These are phyloP conservation scores for Cryptosporidium ubiquitum DNA, from an alignment of 169 alveolate genomes.

Conservation along the genomic window DNA sequence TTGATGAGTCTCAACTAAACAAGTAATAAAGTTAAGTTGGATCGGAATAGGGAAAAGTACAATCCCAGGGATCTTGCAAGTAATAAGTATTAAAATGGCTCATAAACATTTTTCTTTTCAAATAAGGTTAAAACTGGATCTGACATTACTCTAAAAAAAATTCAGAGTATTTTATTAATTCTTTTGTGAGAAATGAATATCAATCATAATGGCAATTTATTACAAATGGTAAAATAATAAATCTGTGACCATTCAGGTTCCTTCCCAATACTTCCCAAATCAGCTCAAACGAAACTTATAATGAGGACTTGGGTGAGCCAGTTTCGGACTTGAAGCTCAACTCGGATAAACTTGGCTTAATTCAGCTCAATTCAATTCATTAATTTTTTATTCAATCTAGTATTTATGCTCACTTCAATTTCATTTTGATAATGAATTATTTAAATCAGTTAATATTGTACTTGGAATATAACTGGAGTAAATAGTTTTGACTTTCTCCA, in stretches of 20 bases:
- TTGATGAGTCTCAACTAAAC: background rate
- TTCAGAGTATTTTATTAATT: background rate
- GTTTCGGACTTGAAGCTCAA: background rate
- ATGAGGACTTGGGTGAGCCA: background rate
- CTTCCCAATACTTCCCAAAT: background rate
- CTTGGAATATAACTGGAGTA: constrained; percentile 37
- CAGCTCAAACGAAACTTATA: background rate
- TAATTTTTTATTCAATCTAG: too few species aligned
- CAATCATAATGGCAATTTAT: background rate
- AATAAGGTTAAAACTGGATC: background rate
- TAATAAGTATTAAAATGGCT: too few species aligned
- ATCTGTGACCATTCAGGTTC: background rate
- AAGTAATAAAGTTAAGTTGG: background rate
- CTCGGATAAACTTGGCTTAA: background rate
- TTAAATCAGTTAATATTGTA: background rate
- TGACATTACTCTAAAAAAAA: background rate
- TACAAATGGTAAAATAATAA: background rate
- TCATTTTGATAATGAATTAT: background rate
- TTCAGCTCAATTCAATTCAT: background rate
- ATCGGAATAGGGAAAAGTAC: background rate
- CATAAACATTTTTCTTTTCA: background rate
- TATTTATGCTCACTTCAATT: background rate
- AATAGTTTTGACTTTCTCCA: background rate
- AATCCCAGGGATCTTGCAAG: background rate
- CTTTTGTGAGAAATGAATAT: background rate